Evolutionary conservation across 305 asterid species (phyloP), one percentile per base, ranked within the genome.

Genomic region (Fraxinus angustifolia): DNA sequence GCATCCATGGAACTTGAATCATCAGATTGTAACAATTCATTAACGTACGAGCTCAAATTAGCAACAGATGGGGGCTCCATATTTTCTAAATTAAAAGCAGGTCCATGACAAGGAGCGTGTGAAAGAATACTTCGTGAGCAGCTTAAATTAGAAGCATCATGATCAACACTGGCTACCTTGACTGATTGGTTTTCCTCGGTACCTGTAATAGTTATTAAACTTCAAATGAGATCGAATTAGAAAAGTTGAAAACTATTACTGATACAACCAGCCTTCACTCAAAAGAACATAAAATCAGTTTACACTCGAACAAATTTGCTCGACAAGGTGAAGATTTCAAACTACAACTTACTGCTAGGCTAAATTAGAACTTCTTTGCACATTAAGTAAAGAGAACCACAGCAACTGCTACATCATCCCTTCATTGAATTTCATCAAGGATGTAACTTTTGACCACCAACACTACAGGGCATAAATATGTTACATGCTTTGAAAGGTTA

Each of bases 11-110:
- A 83, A 82, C 86, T 83, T 62, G 82, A 86, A 80, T 86, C 96
- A 84, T 89, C 89, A 3, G 94, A 87, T 78, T 88, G 98, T 53
- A 96, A 77, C 88, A 93, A 79, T 76, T 92, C 93, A 85, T 87
- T 80, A 80, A 96, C 88, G 83, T 86, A 87, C 80, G 92, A 80
- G 86, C 93, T 90, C 87, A 96, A 83, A 34, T 87, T 86, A 81
- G 93, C 84, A 82, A 92, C 90, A 74, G 94, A 85, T 33, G 91
- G 50, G 7, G 88, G 87, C 36, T 94, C 95, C 87, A 92, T 83
- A 77, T 84, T 91, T 89, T 93, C 98, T 79, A 94, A 86, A 90
- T 88, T 91, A 84, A 94, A 93, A 78, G 87, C 81, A 17, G 93
- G 90, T 79, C 85, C 93, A 74, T 84, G 91, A 38, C 87, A 79